Base-by-base conservation (phyloP, 148 eudicot genomes). In the Silene uniflora region DNA sequence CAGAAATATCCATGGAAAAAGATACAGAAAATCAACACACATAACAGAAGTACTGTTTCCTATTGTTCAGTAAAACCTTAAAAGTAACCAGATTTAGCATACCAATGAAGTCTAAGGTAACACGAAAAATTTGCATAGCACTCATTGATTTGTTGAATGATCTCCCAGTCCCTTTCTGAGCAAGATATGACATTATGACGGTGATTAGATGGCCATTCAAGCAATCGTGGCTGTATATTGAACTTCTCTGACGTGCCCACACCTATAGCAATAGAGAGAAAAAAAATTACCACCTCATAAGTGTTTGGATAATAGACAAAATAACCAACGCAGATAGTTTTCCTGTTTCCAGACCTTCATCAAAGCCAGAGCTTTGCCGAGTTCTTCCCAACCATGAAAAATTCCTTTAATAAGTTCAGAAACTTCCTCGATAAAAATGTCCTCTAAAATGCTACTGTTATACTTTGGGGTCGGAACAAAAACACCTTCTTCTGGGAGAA, bases 211-310 rank as follows among this genome's bases (percentile, higher is more conserved):
- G 87, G 72, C 96, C 98, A 86, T 79, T 90, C 66, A 95, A 73
- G 85, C 96, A 90, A 84, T 95, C 97, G 84, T 90, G 83, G 74
- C 85, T 72, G 81, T 82, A 84, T 69, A 92, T 74, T 61, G 92
- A 87, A 84, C 90, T 84, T 82, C 97, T 89, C 67, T 92, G 95
- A 68, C 96, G 92, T 76, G 97, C 96, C 98, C 97, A 95, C 52
- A 92, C 91, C 98, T 95, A 78, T 72, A 90, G 17, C 76, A 87
- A 24, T 46, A 64, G 6, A 64, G 6, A 71, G 66, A 55, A 83
- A 62, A 67, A 85, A 62, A 72, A 25, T 69, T 24, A 62, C 19
- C 56, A 67, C 58, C 46, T 47, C 14, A 49, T 8, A 52, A 42
- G 16, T 44, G 66, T 71, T 23, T 13, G 46, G 56, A 68, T 58